Evolutionary conservation across 495 filamentous ascomycete species (phyloP), one percentile per base, ranked within the genome.

Genomic region (Neurospora sp.): DNA sequence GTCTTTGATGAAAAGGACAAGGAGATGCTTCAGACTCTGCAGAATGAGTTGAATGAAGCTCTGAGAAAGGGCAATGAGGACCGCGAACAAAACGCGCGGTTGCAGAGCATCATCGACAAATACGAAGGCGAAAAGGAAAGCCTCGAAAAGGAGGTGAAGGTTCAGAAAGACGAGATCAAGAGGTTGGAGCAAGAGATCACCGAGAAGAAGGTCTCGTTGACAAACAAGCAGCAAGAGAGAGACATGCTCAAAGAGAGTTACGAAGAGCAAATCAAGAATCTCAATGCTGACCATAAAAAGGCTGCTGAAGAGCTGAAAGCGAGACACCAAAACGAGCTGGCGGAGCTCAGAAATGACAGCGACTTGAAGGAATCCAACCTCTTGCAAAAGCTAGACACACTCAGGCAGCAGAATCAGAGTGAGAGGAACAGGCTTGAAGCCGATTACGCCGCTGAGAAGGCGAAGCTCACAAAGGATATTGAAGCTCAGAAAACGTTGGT

Each of bases 111-210:
- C 11, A 12, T 18, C 9, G 6, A 69, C 35, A 23, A 71, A 31
- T 40, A 39, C 54, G 54, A 66, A 31, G 20, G 41, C 8, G 27
- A 71, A 23, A 54, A 72, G 39, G 31, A 11, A 69, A 11, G 35
- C 9, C 54, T 69, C 7, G 27, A 42, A 12, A 18, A 20, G 4
- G 23, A 71, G 49, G 14, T 66, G 16, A 41, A 75, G 40, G 54
- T 60, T 16, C 72, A 75, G 18, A 75, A 46, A 27, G 60, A 72
- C 3, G 70, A 74, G 35, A 46, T 75, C 12, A 31, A 69, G 16
- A 39, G 39, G 39, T 39, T 70, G 23, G 46, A 75, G 66, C 69
- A 72, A 35, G 31, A 69, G 3, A 66, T 66, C 3, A 31, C 31
- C 3, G 27, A 66, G 27, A 66, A 66, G 54, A 66, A 35, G 9